These are phyloP conservation scores for Agrostemma githago DNA, from an alignment of 148 eudicot genomes.

Conservation along the genomic window DNA sequence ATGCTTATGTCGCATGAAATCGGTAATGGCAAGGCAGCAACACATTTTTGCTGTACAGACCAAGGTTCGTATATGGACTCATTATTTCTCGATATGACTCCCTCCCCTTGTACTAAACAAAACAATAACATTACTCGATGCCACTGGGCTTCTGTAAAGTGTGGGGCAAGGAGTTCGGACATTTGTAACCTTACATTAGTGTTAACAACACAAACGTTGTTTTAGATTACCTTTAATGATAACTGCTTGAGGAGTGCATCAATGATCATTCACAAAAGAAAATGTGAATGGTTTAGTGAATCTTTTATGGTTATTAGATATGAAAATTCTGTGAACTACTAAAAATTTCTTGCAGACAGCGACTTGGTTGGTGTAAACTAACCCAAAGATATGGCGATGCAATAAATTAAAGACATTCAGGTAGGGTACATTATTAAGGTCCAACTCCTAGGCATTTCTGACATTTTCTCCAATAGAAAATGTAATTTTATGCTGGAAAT, in stretches of 20 bases:
- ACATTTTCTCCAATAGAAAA: neutral
- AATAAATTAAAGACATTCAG: neutral
- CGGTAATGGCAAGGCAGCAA: neutral
- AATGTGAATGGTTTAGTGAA: too few relatives aligned
- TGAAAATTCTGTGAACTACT: too few relatives aligned
- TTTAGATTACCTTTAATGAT: neutral
- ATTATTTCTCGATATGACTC: neutral
- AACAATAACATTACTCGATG: neutral
- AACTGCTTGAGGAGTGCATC: too few relatives aligned
- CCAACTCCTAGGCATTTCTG: neutral
- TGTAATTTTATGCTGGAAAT: neutral
- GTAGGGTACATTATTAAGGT: neutral
- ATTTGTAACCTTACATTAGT: too few relatives aligned
- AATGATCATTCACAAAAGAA: too few relatives aligned
- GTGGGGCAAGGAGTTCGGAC: too few relatives aligned
- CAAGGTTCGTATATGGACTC: neutral
- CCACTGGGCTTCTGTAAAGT: neutral
- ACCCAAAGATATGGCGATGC: neutral
- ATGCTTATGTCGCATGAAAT: neutral
- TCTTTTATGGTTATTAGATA: too few relatives aligned
- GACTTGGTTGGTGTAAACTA: conserved; percentile 5
- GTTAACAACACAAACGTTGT: neutral
- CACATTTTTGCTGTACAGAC: neutral
- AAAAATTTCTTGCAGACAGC: too few relatives aligned
- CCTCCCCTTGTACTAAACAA: neutral